Conservation (phyloP, 2,329 filamentous ascomycete species). For the Pseudomassariella vexata region DNA sequence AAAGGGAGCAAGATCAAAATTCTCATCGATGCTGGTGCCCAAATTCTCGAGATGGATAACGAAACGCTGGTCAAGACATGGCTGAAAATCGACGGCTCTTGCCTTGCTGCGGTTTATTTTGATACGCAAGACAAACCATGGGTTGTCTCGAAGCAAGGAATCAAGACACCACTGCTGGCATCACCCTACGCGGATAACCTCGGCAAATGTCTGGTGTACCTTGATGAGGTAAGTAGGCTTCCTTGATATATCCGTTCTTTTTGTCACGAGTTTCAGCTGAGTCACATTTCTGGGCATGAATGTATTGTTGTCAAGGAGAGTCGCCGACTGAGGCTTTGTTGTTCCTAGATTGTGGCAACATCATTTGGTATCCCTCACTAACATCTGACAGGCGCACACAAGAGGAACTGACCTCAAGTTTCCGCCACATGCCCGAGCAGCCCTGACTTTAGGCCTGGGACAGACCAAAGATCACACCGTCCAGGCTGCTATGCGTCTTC, state of each 20-base stretch:
- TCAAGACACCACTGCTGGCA: slow-evolving; percentile 38
- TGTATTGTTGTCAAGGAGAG: too few species aligned
- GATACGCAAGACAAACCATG: slow-evolving; percentile 36
- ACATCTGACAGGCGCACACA: slow-evolving; percentile 53
- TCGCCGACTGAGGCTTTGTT: too few species aligned
- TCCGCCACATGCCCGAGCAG: slow-evolving; percentile 38
- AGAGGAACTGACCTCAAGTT: slow-evolving; percentile 56
- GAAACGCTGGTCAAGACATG: slow-evolving; percentile 40
- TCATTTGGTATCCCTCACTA: too few species aligned
- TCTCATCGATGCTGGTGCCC: slow-evolving; percentile 59
- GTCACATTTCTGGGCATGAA: too few species aligned
- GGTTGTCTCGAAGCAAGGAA: slow-evolving; percentile 32
- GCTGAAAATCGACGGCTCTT: slow-evolving; percentile 38
- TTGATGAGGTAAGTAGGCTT: too few species aligned
- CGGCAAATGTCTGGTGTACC: slow-evolving; percentile 46
- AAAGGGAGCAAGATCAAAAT: slow-evolving; percentile 35
- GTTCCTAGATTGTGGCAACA: too few species aligned
- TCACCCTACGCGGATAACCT: slow-evolving; percentile 51
- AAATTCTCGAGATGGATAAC: slow-evolving; percentile 58
- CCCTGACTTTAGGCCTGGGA: slow-evolving; percentile 49
- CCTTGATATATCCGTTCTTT: too few species aligned
- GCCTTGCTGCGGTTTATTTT: slow-evolving; percentile 50
- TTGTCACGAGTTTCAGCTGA: too few species aligned
- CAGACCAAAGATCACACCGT: slow-evolving; percentile 43
- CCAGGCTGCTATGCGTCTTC: slow-evolving; percentile 4